A percentile compares a stretch with the other conserved stretches of the same genome.
Conservation (phyloP, 495 filamentous ascomycete genomes). For the Bacidia rubella region DNA sequence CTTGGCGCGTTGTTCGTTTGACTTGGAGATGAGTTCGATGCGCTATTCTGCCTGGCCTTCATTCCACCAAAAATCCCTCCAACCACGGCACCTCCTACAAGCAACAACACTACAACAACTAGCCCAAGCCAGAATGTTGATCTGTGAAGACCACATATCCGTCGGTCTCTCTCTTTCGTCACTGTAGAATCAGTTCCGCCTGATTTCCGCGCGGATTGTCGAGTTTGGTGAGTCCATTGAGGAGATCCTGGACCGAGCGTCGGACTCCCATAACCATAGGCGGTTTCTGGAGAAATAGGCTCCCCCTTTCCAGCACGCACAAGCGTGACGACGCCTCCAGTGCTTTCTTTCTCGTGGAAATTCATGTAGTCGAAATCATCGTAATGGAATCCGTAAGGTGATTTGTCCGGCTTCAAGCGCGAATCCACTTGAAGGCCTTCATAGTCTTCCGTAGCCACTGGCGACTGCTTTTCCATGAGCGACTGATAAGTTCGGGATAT, state of each 20-base stretch:
- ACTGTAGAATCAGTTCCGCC: no score
- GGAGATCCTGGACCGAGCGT: conserved; percentile 4
- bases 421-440: conserved; percentile 19
- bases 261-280: background rate
- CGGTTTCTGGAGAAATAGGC: conserved; percentile 9
- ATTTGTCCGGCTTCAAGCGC: conserved; percentile 10
- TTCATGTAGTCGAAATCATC: conserved; percentile 6
- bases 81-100: conserved; percentile 14
- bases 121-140: conserved; percentile 16
- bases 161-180: no score
- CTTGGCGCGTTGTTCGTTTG: conserved; percentile 1
- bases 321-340: background rate
- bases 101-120: conserved; percentile 10
- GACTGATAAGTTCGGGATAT: background rate
- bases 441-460: conserved; percentile 16
- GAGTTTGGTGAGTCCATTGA: background rate
- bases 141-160: conserved; percentile 15
- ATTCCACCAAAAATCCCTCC: conserved; percentile 17
- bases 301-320: conserved; percentile 1
- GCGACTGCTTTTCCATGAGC: conserved; percentile 3
- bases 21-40: conserved; percentile 3
- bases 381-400: conserved; percentile 2
- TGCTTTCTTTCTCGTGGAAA: conserved; percentile 11
- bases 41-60: conserved; percentile 3
- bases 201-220: background rate